phyloP scores from a whole-genome alignment of 2,329 filamentous ascomycete genomes.

The Periconia digitata region DNA sequence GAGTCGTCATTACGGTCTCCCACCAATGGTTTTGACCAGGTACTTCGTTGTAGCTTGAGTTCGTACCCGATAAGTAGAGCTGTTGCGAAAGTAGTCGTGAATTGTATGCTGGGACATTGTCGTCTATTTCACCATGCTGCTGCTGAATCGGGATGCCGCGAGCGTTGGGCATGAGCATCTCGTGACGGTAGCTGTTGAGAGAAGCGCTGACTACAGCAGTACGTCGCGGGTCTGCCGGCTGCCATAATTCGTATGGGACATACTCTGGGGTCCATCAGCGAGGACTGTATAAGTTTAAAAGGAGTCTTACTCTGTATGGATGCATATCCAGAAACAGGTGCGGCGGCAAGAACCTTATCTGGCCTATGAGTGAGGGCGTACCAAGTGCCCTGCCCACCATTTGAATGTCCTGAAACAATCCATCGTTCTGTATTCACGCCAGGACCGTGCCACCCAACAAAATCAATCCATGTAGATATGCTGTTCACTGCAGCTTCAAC shows the following conservation, averaged over 20 bases:
- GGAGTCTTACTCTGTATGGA: conserved; percentile 55
- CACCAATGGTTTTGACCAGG: conserved; percentile 55
- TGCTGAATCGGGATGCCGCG: conserved; percentile 56
- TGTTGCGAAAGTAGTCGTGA: conserved; percentile 57
- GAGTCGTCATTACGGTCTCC: conserved; percentile 58
- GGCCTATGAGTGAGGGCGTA: conserved; percentile 58
- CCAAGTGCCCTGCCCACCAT: conserved; percentile 63
- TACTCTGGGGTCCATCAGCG: conserved; percentile 46
- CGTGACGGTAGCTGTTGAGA: conserved; percentile 57
- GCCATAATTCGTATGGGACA: conserved; percentile 60
- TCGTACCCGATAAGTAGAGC: conserved; percentile 45
- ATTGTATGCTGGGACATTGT: conserved; percentile 62
- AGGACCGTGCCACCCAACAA: conserved; percentile 52
- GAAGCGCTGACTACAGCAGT: conserved; percentile 52
- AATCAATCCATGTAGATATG: conserved; percentile 54
- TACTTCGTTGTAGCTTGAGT: conserved; percentile 55
- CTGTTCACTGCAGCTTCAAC: conserved; percentile 55
- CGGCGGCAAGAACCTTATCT: conserved; percentile 58
- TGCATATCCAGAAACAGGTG: conserved; percentile 60
- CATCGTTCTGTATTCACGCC: conserved; percentile 50
- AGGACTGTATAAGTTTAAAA: neutral
- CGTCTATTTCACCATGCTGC: conserved; percentile 59
- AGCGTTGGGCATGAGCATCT: conserved; percentile 55
- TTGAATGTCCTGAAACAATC: conserved; percentile 61
- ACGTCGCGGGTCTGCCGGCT: conserved; percentile 54